Percentiles rank a stretch among this genome's conserved stretches.
These are phyloP conservation scores for Fusarium stilboides DNA, from an alignment of 2,329 filamentous ascomycete species.

Conservation along the genomic window DNA sequence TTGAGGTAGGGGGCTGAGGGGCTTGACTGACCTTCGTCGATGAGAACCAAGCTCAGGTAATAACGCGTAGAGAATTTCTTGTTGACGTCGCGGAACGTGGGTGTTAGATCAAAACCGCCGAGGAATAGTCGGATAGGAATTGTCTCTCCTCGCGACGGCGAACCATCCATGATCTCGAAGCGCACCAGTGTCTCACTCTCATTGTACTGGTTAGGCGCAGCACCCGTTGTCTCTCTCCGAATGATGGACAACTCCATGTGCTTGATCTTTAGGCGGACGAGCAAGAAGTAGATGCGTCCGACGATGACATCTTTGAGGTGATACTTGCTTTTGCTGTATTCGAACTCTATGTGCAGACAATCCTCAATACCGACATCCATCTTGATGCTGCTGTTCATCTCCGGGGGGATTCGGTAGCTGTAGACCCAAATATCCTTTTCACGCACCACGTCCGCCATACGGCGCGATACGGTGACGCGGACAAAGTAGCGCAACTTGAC, in stretches of 20 bases:
- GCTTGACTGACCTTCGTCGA: slow-evolving; percentile 82
- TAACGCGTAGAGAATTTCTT: slow-evolving; percentile 99
- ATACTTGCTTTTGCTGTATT: slow-evolving; percentile 99
- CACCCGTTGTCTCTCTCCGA: slow-evolving; percentile 94
- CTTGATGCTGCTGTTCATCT: slow-evolving; percentile 99
- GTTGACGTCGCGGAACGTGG: slow-evolving; percentile 99
- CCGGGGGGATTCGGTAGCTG: slow-evolving; percentile 96
- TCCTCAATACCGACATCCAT: slow-evolving; percentile 99
- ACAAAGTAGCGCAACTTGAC: slow-evolving; percentile 99
- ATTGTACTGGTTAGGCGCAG: slow-evolving; percentile 98
- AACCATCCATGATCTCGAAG: slow-evolving; percentile 99
- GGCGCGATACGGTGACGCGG: slow-evolving; percentile 93
- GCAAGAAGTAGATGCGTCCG: slow-evolving; percentile 96
- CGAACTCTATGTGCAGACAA: slow-evolving; percentile 98
- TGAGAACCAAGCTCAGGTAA: slow-evolving; percentile 95
- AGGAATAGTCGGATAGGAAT: slow-evolving; percentile 98
- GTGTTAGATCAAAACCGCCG: slow-evolving; percentile 96
- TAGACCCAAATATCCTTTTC: slow-evolving; percentile 99
- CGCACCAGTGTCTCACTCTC: slow-evolving; percentile 98
- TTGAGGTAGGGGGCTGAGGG: background rate
- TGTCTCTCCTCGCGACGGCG: slow-evolving; percentile 93
- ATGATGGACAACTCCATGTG: slow-evolving; percentile 99
- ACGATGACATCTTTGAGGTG: slow-evolving; percentile 99
- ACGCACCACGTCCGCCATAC: slow-evolving; percentile 97
- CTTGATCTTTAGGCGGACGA: slow-evolving; percentile 98